Base-by-base conservation (phyloP, 345 rosid species). In the Camelina hispida region DNA sequence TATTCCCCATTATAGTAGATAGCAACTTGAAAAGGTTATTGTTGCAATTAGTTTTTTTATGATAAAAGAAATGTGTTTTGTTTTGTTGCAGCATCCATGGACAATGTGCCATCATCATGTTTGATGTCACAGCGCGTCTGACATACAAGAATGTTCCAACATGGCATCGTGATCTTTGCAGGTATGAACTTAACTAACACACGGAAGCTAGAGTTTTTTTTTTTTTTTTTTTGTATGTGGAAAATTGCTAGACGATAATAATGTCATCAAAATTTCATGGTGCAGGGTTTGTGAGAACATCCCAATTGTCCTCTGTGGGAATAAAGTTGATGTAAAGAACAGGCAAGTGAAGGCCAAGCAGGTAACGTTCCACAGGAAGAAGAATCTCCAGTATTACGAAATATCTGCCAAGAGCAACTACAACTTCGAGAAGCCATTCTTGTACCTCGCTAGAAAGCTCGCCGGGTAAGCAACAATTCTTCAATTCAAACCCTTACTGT, bases 131-230 rank as follows among this genome's bases (percentile, higher is more conserved):
- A 16, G 97, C 97, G 6, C 91, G 99, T 35, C 73, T 95, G 83
- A 95, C 97, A 1, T 95, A 95, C 82, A 95, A 95, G 87, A 95
- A 95, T 83, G 97, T 95, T 16, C 99, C 99, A 10, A 94, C 98
- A 35, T 94, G 98, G 98, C 98, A 94, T 56, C 87, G 98, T 40
- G 97, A 94, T 81, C 96, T 94, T 38, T 91, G 96, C 89, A 75
- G 98, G 97, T 91, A n/a, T 43, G 57, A 69, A 9, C 53, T 18
- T 18, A 28, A 4, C 6, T 0, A 67, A 12, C 62, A 25, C 54
- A 3, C 22, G n/a, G 7, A 44, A 52, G 35, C 11, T 53, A 62
- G 16, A 42, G 37, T 0, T 28, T 28, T 28, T 28, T 25, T 60
- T n/a, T n/a, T 0, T 28, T 28, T 28, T 28, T 35, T 48, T 7